Evolutionary conservation across 495 filamentous ascomycete genomes (phyloP).

Genomic region (Penicillium ochrochloron): DNA sequence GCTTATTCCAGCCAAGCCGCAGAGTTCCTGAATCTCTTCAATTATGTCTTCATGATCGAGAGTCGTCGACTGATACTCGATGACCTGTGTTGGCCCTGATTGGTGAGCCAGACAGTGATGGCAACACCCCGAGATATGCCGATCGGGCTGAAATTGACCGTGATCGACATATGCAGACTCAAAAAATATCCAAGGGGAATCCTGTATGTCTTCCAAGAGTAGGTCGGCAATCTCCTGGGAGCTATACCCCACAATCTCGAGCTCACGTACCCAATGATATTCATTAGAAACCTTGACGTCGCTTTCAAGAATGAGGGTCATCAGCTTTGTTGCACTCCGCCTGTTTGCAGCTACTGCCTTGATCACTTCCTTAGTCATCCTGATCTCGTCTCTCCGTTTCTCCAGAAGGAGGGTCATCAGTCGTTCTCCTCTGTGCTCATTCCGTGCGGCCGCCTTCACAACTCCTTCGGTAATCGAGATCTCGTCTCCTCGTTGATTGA

Average conservation of each 20-base stretch:
- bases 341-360: too few relatives aligned
- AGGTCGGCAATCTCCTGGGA: not conserved
- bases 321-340: too few relatives aligned
- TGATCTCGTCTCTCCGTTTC: too few relatives aligned
- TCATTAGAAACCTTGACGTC: too few relatives aligned
- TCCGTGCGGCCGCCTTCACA: too few relatives aligned
- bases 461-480: too few relatives aligned
- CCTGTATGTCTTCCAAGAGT: not conserved
- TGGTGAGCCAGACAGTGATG: not conserved
- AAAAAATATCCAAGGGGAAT: not conserved
- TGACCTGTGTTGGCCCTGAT: not conserved
- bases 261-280: too few relatives aligned
- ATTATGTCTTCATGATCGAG: not conserved
- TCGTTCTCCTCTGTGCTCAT: too few relatives aligned
- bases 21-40: not conserved
- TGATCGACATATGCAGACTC: not conserved
- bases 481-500: too few relatives aligned
- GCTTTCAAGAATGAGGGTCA: too few relatives aligned
- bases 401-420: too few relatives aligned
- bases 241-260: not conserved
- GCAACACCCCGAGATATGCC: not conserved
- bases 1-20: not conserved
- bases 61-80: not conserved
- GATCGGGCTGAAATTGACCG: not conserved
- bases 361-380: too few relatives aligned